phyloP scores from a whole-genome alignment of 805 yeast species.

The Wickerhamomyces bisporus region DNA sequence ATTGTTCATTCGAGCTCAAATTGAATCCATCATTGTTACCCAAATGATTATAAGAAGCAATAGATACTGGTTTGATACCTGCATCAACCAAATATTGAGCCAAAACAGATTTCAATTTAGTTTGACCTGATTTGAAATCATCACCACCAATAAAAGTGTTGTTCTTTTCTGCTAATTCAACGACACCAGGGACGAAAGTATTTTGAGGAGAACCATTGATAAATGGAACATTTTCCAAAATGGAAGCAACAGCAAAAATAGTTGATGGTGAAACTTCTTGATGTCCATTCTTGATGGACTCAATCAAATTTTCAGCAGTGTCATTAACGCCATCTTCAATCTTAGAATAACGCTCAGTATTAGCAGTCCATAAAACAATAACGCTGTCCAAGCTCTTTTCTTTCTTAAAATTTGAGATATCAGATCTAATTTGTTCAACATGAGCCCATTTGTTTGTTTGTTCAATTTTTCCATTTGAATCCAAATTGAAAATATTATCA shows the following conservation, averaged over 20 bases:
- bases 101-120: constrained; percentile 91
- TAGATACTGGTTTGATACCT: constrained; percentile 90
- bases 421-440: constrained; percentile 79
- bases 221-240: constrained; percentile 82
- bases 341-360: constrained; percentile 89
- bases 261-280: constrained; percentile 88
- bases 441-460: constrained; percentile 78
- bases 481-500: constrained; percentile 70
- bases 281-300: constrained; percentile 72
- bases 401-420: constrained; percentile 72
- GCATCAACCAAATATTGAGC: constrained; percentile 97
- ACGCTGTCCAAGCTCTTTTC: constrained; percentile 77
- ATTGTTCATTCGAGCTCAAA: constrained; percentile 86
- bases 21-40: constrained; percentile 97
- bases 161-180: constrained; percentile 79
- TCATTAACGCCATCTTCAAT: constrained; percentile 78
- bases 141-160: constrained; percentile 88
- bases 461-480: constrained; percentile 41
- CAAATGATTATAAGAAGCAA: constrained; percentile 93
- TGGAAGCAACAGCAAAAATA: constrained; percentile 89
- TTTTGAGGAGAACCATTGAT: constrained; percentile 97
- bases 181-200: constrained; percentile 93
- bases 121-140: constrained; percentile 96
- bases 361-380: constrained; percentile 93
- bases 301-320: constrained; percentile 72